Evolutionary conservation across 768 basidiomycete genomes (phyloP).

Genomic region (Xerocomus brunneocitrinus): DNA sequence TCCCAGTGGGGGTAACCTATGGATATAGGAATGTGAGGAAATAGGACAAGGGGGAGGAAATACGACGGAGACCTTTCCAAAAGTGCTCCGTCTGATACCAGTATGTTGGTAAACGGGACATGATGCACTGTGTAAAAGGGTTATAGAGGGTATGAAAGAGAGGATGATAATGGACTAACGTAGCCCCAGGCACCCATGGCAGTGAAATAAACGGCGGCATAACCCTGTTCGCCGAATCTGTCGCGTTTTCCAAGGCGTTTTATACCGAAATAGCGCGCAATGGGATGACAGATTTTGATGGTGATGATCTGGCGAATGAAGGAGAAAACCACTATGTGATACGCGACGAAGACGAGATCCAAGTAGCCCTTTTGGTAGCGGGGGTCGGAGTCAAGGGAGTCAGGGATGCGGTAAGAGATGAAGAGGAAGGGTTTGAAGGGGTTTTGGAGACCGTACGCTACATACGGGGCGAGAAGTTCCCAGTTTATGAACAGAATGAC

Average conservation of each 20-base stretch:
- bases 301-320: slow-evolving; percentile 77
- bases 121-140: slow-evolving; percentile 57
- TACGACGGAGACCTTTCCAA: slow-evolving; percentile 63
- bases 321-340: slow-evolving; percentile 85
- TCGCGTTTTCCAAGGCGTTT: slow-evolving; percentile 61
- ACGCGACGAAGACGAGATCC: slow-evolving; percentile 77
- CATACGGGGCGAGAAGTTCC: slow-evolving; percentile 47
- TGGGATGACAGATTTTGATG: slow-evolving; percentile 56
- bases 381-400: slow-evolving; percentile 48
- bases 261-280: slow-evolving; percentile 71
- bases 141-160: not conserved
- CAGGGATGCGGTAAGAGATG: slow-evolving; percentile 59
- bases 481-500: slow-evolving; percentile 62
- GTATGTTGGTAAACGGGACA: slow-evolving; percentile 75
- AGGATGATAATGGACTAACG: slow-evolving; percentile 41
- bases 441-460: slow-evolving; percentile 52
- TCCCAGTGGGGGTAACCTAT: slow-evolving; percentile 86
- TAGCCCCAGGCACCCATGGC: slow-evolving; percentile 70
- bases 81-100: slow-evolving; percentile 83
- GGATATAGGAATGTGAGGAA: not conserved
- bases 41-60: not conserved
- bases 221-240: slow-evolving; percentile 89
- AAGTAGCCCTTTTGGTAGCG: slow-evolving; percentile 68
- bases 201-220: slow-evolving; percentile 78
- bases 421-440: slow-evolving; percentile 72